Evolutionary conservation across 1,284 basidiomycete species (phyloP), one percentile per base, ranked within the genome.

Genomic region (Xanthoconium separans): DNA sequence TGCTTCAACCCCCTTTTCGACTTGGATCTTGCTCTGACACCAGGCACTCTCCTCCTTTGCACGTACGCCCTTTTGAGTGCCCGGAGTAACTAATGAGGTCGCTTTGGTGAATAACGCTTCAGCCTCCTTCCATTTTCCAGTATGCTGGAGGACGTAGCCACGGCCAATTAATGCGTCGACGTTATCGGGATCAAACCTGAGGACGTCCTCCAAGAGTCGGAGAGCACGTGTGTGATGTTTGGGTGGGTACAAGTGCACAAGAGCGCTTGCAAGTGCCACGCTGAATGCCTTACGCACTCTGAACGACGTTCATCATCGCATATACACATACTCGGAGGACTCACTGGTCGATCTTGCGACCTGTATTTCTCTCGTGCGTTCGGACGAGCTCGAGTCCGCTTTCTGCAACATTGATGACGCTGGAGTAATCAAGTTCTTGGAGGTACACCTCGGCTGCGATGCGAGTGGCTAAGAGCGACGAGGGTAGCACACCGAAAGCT

Each of bases 231-330:
- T 63, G 68, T 99, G 96, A 63, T 98, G 87, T 64, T 95, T 94
- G 0, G 96, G 96, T 11, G 95, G 86, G 70, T 86, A 92, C 50
- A 91, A 78, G 61, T 97, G 89, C 2, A 95, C 90, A 16, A 97
- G 78, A 4, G 91, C 87, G 0, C 81, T 86, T 1, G 84, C 83
- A 13, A 94, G 77, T 7, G 79, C 75, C 8, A 82, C 75, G 50
- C 89, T 83, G 65, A 94, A 82, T 3, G 80, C 81, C 50, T 80
- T 80, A 37, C 74, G 76, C 22, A 79, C 78, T 54, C 87, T 89
- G 60, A 42, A 45, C 36, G n/a, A 20, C 56, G 50, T 40, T 7
- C 34, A 56, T 44, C 48, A 16, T 20, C 31, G 16, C n/a, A 27
- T 22, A 43, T 24, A 30, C 7, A 20, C 10, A 22, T 16, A 20